Conservation (phyloP, 371 early-diverging fungal genomes). For the Mortierella sp. region DNA sequence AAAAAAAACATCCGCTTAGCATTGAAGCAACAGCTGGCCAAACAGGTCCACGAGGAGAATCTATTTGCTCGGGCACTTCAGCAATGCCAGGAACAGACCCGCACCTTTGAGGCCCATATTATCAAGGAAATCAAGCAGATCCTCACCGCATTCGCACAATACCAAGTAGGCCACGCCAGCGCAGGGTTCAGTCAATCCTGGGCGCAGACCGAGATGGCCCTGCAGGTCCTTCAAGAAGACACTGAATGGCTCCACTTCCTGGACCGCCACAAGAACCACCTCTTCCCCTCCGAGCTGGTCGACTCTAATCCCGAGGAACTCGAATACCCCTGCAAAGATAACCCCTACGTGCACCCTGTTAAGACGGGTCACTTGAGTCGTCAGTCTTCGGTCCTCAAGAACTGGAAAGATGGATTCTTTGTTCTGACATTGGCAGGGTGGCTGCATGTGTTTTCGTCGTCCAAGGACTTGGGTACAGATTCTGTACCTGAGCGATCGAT, state of each 20-base stretch:
- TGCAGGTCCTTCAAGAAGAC: slow-evolving; percentile 25
- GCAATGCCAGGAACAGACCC: slow-evolving; percentile 32
- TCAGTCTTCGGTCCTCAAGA: slow-evolving; percentile 34
- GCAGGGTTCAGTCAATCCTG: slow-evolving; percentile 27
- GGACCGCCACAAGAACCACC: slow-evolving; percentile 7
- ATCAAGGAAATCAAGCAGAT: slow-evolving; percentile 40
- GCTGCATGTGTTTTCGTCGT: slow-evolving; percentile 32
- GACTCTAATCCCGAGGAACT: slow-evolving; percentile 35
- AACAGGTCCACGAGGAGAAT: slow-evolving; percentile 38
- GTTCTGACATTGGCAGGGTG: slow-evolving; percentile 32
- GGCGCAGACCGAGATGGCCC: slow-evolving; percentile 22
- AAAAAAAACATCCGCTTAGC: slow-evolving; percentile 10
- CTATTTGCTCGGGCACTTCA: slow-evolving; percentile 27
- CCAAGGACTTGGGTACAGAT: slow-evolving; percentile 10
- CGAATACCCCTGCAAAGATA: slow-evolving; percentile 36
- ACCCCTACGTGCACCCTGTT: slow-evolving; percentile 22
- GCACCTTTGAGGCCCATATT: slow-evolving; percentile 29
- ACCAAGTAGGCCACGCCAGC: slow-evolving; percentile 9
- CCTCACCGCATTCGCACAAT: slow-evolving; percentile 23
- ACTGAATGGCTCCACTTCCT: slow-evolving; percentile 34
- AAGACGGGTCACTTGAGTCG: slow-evolving; percentile 25
- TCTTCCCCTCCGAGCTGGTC: slow-evolving; percentile 33
- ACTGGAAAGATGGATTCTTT: slow-evolving; percentile 42
- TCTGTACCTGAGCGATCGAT: slow-evolving; percentile 29
- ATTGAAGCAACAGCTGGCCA: slow-evolving; percentile 19